A percentile compares a stretch with the other conserved stretches of the same genome.
Evolutionary conservation across 192 early-diverging fungal species (phyloP).

Genomic region (Umbelopsis sp.): DNA sequence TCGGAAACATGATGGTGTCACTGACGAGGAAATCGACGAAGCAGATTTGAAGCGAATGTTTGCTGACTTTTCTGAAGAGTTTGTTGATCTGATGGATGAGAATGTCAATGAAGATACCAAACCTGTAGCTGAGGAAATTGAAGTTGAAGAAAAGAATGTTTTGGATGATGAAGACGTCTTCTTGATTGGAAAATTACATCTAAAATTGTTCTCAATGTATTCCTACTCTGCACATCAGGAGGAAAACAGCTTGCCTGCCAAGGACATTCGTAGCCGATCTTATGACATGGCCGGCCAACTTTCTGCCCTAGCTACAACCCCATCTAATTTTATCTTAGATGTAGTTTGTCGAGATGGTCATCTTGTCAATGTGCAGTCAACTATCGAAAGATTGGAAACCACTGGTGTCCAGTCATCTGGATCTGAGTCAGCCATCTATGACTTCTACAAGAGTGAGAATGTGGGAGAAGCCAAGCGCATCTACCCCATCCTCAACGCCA

Average conservation of each 20-base stretch:
- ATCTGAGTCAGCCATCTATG: constrained; percentile 49
- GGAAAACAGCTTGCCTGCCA: neutral
- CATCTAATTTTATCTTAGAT: constrained; percentile 19
- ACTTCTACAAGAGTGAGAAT: constrained; percentile 90
- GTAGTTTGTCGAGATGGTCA: constrained; percentile 23
- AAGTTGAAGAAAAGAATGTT: constrained; percentile 48
- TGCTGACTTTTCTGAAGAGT: constrained; percentile 86
- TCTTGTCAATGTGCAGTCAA: constrained; percentile 23
- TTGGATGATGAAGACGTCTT: constrained; percentile 49
- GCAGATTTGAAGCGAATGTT: constrained; percentile 75
- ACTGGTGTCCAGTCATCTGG: constrained; percentile 30
- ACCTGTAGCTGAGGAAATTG: constrained; percentile 41
- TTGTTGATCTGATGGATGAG: constrained; percentile 63
- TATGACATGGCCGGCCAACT: constrained; percentile 52
- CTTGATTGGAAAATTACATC: constrained; percentile 57
- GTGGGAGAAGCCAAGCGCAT: constrained; percentile 73
- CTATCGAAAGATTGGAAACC: constrained; percentile 31
- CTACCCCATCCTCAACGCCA: constrained; percentile 58
- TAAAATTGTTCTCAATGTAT: constrained; percentile 37
- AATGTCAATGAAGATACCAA: constrained; percentile 37
- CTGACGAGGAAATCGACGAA: constrained; percentile 72
- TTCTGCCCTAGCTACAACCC: constrained; percentile 42
- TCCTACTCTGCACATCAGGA: neutral
- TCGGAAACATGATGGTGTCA: constrained; percentile 50
- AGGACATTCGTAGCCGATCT: constrained; percentile 25